These are phyloP conservation scores for Knufia petricola DNA, from an alignment of 2,329 filamentous ascomycete genomes.

Conservation along the genomic window DNA sequence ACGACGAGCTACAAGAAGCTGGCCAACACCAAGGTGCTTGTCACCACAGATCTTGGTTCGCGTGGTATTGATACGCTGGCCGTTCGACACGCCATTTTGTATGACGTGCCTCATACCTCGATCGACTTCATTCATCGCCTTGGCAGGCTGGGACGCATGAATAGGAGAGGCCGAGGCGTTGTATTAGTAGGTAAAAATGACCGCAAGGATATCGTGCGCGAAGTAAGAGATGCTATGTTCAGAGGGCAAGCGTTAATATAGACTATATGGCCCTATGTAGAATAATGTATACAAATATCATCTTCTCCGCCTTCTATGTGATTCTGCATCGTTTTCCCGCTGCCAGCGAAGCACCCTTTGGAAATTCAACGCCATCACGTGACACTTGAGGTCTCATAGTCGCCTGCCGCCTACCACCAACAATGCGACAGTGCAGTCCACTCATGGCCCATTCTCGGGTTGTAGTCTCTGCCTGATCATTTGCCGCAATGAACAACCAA, in stretches of 20 bases:
- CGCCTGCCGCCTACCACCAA: no score
- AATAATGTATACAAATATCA: not conserved
- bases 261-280: not conserved
- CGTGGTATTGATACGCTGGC: constrained; percentile 89
- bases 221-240: constrained; percentile 84
- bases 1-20: constrained; percentile 34
- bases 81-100: constrained; percentile 83
- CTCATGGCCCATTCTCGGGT: no score
- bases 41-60: constrained; percentile 87
- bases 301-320: not conserved
- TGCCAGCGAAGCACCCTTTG: no score
- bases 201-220: constrained; percentile 77
- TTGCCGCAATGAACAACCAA: constrained; percentile 2
- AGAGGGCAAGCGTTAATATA: constrained; percentile 69
- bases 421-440: no score
- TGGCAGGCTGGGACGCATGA: constrained; percentile 86
- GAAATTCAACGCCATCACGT: no score
- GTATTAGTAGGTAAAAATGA: constrained; percentile 86
- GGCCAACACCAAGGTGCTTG: constrained; percentile 76
- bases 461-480: not conserved
- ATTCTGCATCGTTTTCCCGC: no score
- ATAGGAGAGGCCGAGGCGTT: constrained; percentile 75
- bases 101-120: constrained; percentile 94
- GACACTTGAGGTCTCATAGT: no score
- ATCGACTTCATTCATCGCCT: constrained; percentile 98